phyloP scores from a whole-genome alignment of 2,329 filamentous ascomycete species.

The Didymella exigua region DNA sequence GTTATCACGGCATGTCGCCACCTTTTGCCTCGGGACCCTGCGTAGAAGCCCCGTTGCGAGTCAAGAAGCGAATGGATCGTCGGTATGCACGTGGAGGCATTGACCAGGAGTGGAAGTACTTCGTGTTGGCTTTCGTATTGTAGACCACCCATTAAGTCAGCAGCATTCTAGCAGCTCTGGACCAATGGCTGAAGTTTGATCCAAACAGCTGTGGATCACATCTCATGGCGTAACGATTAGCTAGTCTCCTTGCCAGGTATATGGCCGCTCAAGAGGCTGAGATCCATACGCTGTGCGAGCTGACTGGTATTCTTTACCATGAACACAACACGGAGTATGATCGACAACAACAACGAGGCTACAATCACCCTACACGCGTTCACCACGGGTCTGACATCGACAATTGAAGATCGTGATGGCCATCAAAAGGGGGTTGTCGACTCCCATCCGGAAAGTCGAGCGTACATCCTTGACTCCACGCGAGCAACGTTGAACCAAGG shows the following conservation, averaged over 20 bases:
- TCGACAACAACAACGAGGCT: conserved; percentile 4
- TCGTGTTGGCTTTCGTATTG: no score
- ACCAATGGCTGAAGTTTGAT: no score
- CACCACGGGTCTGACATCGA: conserved; percentile 3
- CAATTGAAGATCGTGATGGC: conserved; percentile 7
- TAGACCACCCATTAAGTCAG: no score
- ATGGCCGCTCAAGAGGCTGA: no score
- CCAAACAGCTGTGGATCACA: no score
- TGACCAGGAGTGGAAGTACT: conserved; percentile 7
- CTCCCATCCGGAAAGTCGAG: background rate
- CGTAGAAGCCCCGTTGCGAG: conserved; percentile 6
- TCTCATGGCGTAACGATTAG: no score
- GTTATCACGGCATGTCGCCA: conserved; percentile 16
- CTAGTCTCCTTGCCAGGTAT: no score
- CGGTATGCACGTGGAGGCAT: conserved; percentile 19
- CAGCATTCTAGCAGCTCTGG: no score
- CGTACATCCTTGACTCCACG: background rate
- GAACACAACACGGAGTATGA: no score
- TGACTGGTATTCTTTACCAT: no score
- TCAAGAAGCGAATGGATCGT: conserved; percentile 13
- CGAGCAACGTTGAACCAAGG: background rate
- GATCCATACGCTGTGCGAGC: no score
- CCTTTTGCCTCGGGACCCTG: conserved; percentile 11
- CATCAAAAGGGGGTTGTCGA: background rate
- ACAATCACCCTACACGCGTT: background rate